Percentiles rank a stretch among this genome's conserved stretches.
Evolutionary conservation across 1,284 basidiomycete genomes (phyloP).

Genomic region (Moesziomyces sp.): DNA sequence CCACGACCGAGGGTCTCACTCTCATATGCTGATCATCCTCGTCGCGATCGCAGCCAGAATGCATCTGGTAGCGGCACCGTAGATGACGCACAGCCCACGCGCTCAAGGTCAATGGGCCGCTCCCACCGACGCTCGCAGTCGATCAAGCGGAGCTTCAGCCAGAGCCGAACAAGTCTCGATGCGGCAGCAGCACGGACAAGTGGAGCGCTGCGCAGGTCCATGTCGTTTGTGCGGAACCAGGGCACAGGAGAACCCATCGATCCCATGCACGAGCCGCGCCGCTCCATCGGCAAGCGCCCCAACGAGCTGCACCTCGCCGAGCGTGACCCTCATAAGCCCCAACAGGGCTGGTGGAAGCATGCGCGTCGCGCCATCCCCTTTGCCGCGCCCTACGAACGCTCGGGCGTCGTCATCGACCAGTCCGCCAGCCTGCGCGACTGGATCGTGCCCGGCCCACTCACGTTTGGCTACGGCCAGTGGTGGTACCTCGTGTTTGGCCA

Average conservation of each 20-base stretch:
- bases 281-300: conserved; percentile 42
- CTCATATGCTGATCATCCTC: conserved; percentile 16
- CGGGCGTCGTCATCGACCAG: conserved; percentile 43
- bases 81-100: not conserved
- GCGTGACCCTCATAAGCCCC: conserved; percentile 29
- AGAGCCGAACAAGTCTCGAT: conserved; percentile 15
- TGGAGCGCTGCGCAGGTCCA: conserved; percentile 21
- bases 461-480: conserved; percentile 42
- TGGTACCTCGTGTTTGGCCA: conserved; percentile 45
- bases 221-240: conserved; percentile 9
- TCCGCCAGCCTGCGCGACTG: conserved; percentile 37
- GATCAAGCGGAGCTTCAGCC: conserved; percentile 7
- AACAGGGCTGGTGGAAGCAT: conserved; percentile 6
- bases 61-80: conserved; percentile 1
- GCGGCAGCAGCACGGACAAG: conserved; percentile 7
- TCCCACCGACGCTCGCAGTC: conserved; percentile 30
- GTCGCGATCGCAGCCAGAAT: conserved; percentile 15
- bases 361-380: conserved; percentile 34
- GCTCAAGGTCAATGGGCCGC: conserved; percentile 4
- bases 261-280: conserved; percentile 43
- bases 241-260: conserved; percentile 26
- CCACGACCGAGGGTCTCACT: conserved; percentile 20
- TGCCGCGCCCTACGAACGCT: conserved; percentile 40
- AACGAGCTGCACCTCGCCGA: conserved; percentile 28
- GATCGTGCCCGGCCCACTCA: conserved; percentile 38